These are phyloP conservation scores for Lodderomyces parapsilosis DNA, from an alignment of 1,139 yeast genomes.

Conservation along the genomic window DNA sequence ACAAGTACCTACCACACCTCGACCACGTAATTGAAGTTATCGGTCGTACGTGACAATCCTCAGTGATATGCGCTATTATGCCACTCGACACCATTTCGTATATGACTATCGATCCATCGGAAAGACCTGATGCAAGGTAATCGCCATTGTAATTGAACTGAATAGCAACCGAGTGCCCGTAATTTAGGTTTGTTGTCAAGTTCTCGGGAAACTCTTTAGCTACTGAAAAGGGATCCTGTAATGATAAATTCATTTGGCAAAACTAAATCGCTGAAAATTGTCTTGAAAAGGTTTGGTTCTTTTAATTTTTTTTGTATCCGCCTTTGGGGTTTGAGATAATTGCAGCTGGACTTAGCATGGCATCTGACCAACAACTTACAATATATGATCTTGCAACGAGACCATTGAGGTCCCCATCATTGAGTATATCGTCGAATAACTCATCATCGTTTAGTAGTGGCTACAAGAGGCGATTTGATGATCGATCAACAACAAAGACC, in stretches of 20 bases:
- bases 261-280: background rate
- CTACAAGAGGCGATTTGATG: slow-evolving; percentile 33
- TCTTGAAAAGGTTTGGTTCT: too few relatives aligned
- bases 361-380: slow-evolving; percentile 1
- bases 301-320: background rate
- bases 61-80: slow-evolving; percentile 52
- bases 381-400: slow-evolving; percentile 13
- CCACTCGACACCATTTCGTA: slow-evolving; percentile 66
- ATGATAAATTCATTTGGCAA: slow-evolving; percentile 68
- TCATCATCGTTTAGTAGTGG: slow-evolving; percentile 7
- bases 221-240: slow-evolving; percentile 89
- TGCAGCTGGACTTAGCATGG: background rate
- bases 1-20: slow-evolving; percentile 62
- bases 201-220: slow-evolving; percentile 92
- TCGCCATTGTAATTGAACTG: slow-evolving; percentile 78
- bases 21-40: slow-evolving; percentile 84
- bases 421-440: slow-evolving; percentile 9
- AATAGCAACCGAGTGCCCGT: slow-evolving; percentile 74
- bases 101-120: slow-evolving; percentile 75
- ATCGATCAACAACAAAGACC: slow-evolving; percentile 34
- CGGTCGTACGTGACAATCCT: slow-evolving; percentile 66
- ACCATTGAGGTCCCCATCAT: slow-evolving; percentile 11
- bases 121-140: slow-evolving; percentile 82
- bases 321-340: background rate
- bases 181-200: slow-evolving; percentile 59